Percentiles rank a stretch among this genome's conserved stretches.
Evolutionary conservation across 2,329 filamentous ascomycete genomes (phyloP).

Genomic region (Orbilia javanica): DNA sequence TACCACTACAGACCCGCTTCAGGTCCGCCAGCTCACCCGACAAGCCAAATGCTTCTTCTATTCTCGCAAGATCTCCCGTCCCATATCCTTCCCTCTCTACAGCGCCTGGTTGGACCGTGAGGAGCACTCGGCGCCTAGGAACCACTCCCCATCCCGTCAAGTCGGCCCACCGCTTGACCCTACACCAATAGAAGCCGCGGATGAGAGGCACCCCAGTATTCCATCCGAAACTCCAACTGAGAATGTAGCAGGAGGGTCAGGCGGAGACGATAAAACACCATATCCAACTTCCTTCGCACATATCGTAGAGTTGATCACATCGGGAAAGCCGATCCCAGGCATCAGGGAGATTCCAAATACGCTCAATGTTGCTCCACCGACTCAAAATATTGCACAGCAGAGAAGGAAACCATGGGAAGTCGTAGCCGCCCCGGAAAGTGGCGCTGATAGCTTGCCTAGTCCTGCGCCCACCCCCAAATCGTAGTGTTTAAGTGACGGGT

Average conservation of each 20-base stretch:
- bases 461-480: constrained; percentile 26
- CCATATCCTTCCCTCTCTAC: constrained; percentile 71
- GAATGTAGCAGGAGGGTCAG: neutral
- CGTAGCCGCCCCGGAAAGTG: constrained; percentile 58
- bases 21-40: constrained; percentile 72
- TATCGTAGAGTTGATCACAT: constrained; percentile 86
- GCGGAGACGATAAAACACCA: constrained; percentile 69
- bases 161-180: constrained; percentile 65
- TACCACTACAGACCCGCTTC: constrained; percentile 70
- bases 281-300: constrained; percentile 88
- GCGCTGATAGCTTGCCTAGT: constrained; percentile 25
- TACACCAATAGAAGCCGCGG: constrained; percentile 37
- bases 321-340: constrained; percentile 84
- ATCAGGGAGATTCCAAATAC: constrained; percentile 89
- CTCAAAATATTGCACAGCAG: constrained; percentile 69
- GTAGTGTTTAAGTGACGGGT: neutral
- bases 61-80: constrained; percentile 67
- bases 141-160: constrained; percentile 40
- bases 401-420: constrained; percentile 86
- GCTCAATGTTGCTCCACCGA: constrained; percentile 77
- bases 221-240: constrained; percentile 30
- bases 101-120: constrained; percentile 72
- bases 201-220: constrained; percentile 36
- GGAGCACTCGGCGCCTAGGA: constrained; percentile 58
- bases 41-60: constrained; percentile 80